phyloP scores from a whole-genome alignment of 305 asterid species.

The Fraxinus albicans region DNA sequence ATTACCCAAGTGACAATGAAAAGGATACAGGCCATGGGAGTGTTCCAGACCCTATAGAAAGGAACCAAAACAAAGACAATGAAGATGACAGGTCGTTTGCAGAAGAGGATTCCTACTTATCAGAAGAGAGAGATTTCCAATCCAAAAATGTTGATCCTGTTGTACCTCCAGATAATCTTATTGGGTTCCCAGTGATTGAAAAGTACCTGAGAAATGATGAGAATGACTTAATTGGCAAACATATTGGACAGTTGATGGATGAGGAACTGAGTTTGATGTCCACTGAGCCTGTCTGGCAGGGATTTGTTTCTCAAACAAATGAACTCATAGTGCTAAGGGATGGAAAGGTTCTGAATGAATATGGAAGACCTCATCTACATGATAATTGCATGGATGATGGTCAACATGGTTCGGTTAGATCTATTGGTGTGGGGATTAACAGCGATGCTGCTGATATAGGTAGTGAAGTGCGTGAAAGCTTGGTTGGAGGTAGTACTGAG shows the following conservation, averaged over 20 bases:
- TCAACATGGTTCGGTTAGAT: conserved; percentile 91
- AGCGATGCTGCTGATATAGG: conserved; percentile 91
- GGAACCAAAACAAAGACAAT: conserved; percentile 64
- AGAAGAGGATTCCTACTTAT: conserved; percentile 90
- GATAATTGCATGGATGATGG: conserved; percentile 76
- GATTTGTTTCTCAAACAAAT: conserved; percentile 76
- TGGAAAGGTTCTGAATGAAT: conserved; percentile 51
- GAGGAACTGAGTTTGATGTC: conserved; percentile 85
- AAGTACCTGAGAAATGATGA: conserved; percentile 42
- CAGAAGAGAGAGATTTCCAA: conserved; percentile 73
- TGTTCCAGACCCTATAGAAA: conserved; percentile 75
- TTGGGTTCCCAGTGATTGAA: conserved; percentile 41
- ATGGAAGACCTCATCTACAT: conserved; percentile 59
- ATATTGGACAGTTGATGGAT: conserved; percentile 91
- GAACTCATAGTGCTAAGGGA: conserved; percentile 71
- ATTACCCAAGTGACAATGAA: conserved; percentile 96
- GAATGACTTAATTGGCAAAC: conserved; percentile 60
- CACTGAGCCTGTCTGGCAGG: conserved; percentile 94
- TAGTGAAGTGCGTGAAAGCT: conserved; percentile 80
- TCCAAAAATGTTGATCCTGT: conserved; percentile 62
- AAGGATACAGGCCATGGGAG: conserved; percentile 79
- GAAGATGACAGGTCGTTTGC: conserved; percentile 90
- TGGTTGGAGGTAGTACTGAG: conserved; percentile 91
- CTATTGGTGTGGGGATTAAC: conserved; percentile 97
- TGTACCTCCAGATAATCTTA: conserved; percentile 52